A percentile compares a stretch with the other conserved stretches of the same genome.
phyloP scores from a whole-genome alignment of 116 monocot species.

The Zostera marina region DNA sequence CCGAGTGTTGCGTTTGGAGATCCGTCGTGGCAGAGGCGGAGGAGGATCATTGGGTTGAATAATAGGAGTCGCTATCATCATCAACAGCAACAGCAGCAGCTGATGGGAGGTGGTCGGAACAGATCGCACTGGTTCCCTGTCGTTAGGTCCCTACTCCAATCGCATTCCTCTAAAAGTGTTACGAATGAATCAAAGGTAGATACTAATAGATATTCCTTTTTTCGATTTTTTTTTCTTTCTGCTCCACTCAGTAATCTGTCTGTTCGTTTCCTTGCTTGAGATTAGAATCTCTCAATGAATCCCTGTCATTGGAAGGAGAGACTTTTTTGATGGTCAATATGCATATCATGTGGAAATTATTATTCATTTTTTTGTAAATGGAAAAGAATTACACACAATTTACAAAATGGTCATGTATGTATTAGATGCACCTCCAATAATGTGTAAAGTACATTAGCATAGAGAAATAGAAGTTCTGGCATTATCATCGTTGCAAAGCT shows the following conservation, averaged over 20 bases:
- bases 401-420: no score
- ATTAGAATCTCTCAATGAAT: no score
- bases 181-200: background rate
- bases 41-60: background rate
- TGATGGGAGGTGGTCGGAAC: background rate
- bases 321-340: no score
- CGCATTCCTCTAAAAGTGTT: background rate
- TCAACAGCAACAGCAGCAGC: background rate
- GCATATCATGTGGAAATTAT: no score
- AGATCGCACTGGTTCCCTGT: background rate
- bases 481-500: no score
- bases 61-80: background rate
- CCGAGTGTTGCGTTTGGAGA: slow-evolving; percentile 6
- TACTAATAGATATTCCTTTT: background rate
- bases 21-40: background rate
- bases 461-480: no score
- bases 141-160: background rate
- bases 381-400: no score
- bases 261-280: no score
- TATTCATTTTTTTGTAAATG: no score
- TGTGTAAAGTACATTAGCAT: no score
- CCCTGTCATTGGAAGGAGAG: no score
- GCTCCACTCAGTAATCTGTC: background rate
- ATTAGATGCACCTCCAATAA: no score
- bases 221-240: background rate